phyloP scores from a whole-genome alignment of 805 yeast genomes.

The Kockiozyma suomiensis region DNA sequence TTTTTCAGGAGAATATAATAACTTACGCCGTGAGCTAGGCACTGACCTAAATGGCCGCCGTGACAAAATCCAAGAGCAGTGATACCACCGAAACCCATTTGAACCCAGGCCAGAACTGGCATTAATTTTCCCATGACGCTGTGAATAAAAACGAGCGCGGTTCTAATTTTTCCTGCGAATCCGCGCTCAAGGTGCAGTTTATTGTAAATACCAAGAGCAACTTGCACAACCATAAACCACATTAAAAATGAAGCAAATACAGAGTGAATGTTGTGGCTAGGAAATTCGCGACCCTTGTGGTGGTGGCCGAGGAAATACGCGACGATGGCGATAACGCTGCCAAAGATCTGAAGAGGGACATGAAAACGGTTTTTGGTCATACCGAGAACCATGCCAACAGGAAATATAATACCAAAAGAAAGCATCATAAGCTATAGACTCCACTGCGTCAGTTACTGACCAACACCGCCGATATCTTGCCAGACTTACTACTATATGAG shows the following conservation, averaged over 20 bases:
- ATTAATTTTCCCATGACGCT: conserved; percentile 41
- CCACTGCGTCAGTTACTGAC: background rate
- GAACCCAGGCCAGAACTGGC: conserved; percentile 69
- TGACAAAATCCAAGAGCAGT: conserved; percentile 88
- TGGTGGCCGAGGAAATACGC: conserved; percentile 48
- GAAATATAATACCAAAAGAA: conserved; percentile 47
- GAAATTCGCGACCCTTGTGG: conserved; percentile 44
- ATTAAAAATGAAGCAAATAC: conserved; percentile 44
- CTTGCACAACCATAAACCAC: conserved; percentile 40
- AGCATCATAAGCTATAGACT: conserved; percentile 38
- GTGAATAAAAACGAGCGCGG: conserved; percentile 40
- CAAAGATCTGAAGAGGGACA: conserved; percentile 44
- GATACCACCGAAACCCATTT: conserved; percentile 77
- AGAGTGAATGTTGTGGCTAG: conserved; percentile 43
- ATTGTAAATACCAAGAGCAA: conserved; percentile 44
- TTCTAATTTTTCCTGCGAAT: conserved; percentile 41
- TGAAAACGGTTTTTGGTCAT: conserved; percentile 45
- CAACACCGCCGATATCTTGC: background rate
- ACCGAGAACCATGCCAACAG: conserved; percentile 47
- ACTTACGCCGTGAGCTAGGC: conserved; percentile 81
- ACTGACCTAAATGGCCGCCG: conserved; percentile 83
- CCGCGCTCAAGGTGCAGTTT: conserved; percentile 45
- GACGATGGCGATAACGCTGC: conserved; percentile 42
- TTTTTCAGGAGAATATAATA: background rate
- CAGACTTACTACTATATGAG: conserved; percentile 40